Evolutionary conservation across 2,329 filamentous ascomycete species (phyloP).

Genomic region (Venturia aucupariae): DNA sequence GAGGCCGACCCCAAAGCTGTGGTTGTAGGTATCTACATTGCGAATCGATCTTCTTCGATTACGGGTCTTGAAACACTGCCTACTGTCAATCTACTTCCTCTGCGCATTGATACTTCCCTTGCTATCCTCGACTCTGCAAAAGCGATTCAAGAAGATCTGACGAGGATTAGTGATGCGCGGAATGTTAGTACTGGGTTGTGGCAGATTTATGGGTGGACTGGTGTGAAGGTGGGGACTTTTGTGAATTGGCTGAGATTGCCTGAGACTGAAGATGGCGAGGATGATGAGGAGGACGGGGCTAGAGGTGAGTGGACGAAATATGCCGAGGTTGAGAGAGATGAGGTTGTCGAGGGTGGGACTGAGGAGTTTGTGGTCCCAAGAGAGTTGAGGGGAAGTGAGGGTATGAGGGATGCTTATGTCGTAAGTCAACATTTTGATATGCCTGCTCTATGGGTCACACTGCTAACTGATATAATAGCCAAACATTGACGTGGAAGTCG

Average conservation of each 20-base stretch:
- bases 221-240: constrained; percentile 58
- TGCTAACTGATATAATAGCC: constrained; percentile 30
- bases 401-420: constrained; percentile 26
- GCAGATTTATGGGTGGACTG: constrained; percentile 69
- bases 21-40: constrained; percentile 72
- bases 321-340: constrained; percentile 18
- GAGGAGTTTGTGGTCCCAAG: constrained; percentile 17
- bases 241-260: constrained; percentile 69
- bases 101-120: constrained; percentile 43
- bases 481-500: constrained; percentile 47
- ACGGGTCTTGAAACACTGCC: constrained; percentile 48
- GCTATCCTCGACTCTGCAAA: constrained; percentile 44
- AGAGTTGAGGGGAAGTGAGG: constrained; percentile 20
- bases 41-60: constrained; percentile 56
- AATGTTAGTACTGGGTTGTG: constrained; percentile 54
- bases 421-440: constrained; percentile 23
- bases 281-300: constrained; percentile 16
- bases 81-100: constrained; percentile 69
- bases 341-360: constrained; percentile 10
- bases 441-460: neutral
- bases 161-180: constrained; percentile 46
- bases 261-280: constrained; percentile 21
- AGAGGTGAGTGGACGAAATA: constrained; percentile 15
- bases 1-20: constrained; percentile 26
- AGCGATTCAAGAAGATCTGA: constrained; percentile 59